Evolutionary conservation across 148 eudicot species (phyloP), one percentile per base, ranked within the genome.

Genomic region (Suaeda aralocaspica): DNA sequence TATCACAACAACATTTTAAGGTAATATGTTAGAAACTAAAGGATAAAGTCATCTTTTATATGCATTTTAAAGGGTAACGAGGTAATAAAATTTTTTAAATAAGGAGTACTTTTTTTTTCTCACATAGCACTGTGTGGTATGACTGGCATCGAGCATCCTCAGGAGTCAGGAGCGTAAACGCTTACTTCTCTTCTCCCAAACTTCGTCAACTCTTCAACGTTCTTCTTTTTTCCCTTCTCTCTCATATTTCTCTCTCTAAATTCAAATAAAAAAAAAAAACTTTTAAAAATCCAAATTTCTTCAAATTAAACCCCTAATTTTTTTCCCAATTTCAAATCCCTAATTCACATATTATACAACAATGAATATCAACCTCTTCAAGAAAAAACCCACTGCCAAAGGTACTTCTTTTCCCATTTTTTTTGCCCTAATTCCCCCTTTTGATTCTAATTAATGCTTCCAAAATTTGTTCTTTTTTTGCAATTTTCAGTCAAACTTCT

Each of bases 381-480:
- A 87, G 70, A 89, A 85, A 68, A 89, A 88, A 76, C 96, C 97
- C 29, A 89, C 96, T 13, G 92, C 92, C 68, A 92, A 92, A 83
- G 97, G 97, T 92, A 65, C 28, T 2, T n/a, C 2, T 22, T 64
- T 52, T 53, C n/a, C n/a, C n/a, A n/a, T n/a, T n/a, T n/a, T n/a
- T 75, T 36, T 79, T 74, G 75, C 86, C 85, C 84, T 75, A 36
- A 30, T 12, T 79, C 33, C 19, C 34, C 45, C 31, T n/a, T 19
- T 60, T 3, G 10, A 11, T 25, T 22, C 42, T 39, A 67, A 29
- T 53, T 72, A 25, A 46, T 67, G 42, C 46, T 41, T 63, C 45
- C 48, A 60, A 5, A 18, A 41, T 6, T 25, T 34, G 16, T 5
- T 10, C 31, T 68, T 36, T 50, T 52, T 6, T 28, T 28, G n/a